A percentile compares a stretch with the other conserved stretches of the same genome.
phyloP scores from a whole-genome alignment of 1,284 basidiomycete genomes.

The Rhizoctonia solani region DNA sequence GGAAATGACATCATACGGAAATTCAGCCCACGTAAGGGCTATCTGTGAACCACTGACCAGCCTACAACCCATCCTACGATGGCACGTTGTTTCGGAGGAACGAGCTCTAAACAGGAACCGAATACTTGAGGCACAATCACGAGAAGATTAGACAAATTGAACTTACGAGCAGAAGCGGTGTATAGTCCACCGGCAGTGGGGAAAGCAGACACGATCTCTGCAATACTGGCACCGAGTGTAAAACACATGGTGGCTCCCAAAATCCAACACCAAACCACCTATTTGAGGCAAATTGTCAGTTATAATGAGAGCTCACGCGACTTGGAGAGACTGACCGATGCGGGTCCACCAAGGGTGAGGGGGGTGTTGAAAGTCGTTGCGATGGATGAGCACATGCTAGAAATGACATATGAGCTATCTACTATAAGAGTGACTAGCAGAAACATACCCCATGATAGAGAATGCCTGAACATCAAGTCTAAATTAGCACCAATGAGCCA shows the following conservation, averaged over 20 bases:
- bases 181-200: constrained; percentile 83
- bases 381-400: constrained; percentile 78
- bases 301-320: constrained; percentile 8
- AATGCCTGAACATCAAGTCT: constrained; percentile 52
- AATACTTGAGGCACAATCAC: constrained; percentile 65
- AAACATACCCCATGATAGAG: constrained; percentile 65
- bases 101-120: constrained; percentile 57
- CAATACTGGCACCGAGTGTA: constrained; percentile 73
- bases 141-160: constrained; percentile 28
- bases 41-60: constrained; percentile 47
- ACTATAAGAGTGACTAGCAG: neutral
- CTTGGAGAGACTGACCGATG: constrained; percentile 55
- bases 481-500: neutral
- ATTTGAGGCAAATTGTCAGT: constrained; percentile 31
- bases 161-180: constrained; percentile 44
- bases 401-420: neutral
- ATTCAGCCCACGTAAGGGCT: constrained; percentile 24
- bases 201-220: constrained; percentile 78
- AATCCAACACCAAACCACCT: constrained; percentile 83
- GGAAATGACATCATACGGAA: constrained; percentile 37
- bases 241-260: constrained; percentile 68
- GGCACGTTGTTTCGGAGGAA: constrained; percentile 68
- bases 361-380: constrained; percentile 84
- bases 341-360: constrained; percentile 71
- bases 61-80: constrained; percentile 66